phyloP scores from a whole-genome alignment of 2,329 filamentous ascomycete species.

The Cladosporium colombiae region DNA sequence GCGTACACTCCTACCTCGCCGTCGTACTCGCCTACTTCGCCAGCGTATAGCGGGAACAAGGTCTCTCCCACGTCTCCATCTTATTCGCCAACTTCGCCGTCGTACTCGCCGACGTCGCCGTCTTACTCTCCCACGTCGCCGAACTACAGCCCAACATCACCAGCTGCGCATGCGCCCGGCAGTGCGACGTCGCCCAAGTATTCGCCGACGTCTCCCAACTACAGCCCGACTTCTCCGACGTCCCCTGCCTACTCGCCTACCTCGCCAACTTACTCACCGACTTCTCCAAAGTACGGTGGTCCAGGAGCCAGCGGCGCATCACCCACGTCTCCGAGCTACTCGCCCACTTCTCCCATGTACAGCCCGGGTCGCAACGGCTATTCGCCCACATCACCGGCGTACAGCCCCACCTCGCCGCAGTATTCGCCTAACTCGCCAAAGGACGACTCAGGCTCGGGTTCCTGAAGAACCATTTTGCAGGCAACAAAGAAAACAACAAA shows the following conservation, averaged over 20 bases:
- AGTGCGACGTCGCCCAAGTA: slow-evolving; percentile 54
- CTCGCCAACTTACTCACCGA: slow-evolving; percentile 57
- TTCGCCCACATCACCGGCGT: slow-evolving; percentile 34
- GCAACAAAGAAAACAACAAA: slow-evolving; percentile 19
- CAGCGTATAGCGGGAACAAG: slow-evolving; percentile 33
- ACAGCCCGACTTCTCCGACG: slow-evolving; percentile 58
- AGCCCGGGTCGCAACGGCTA: slow-evolving; percentile 46
- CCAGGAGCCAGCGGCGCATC: slow-evolving; percentile 49
- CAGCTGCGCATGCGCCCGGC: slow-evolving; percentile 27
- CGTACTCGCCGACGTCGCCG: slow-evolving; percentile 57
- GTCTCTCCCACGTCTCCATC: slow-evolving; percentile 56
- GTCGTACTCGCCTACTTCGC: slow-evolving; percentile 40
- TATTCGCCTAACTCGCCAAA: slow-evolving; percentile 39
- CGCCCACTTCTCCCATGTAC: slow-evolving; percentile 60
- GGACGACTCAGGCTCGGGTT: slow-evolving; percentile 25
- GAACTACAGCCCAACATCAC: slow-evolving; percentile 49
- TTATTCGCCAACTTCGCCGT: slow-evolving; percentile 75
- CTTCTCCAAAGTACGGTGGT: slow-evolving; percentile 46
- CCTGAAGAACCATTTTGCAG: slow-evolving; percentile 2
- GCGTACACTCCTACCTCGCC: slow-evolving; percentile 47
- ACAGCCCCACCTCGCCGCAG: slow-evolving; percentile 31
- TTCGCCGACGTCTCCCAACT: slow-evolving; percentile 51
- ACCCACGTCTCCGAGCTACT: slow-evolving; percentile 49
- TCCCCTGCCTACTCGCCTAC: slow-evolving; percentile 63
- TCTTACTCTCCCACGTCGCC: slow-evolving; percentile 68